A percentile compares a stretch with the other conserved stretches of the same genome.
These are phyloP conservation scores for Moricandia moricandioides DNA, from an alignment of 345 rosid genomes.

Conservation along the genomic window DNA sequence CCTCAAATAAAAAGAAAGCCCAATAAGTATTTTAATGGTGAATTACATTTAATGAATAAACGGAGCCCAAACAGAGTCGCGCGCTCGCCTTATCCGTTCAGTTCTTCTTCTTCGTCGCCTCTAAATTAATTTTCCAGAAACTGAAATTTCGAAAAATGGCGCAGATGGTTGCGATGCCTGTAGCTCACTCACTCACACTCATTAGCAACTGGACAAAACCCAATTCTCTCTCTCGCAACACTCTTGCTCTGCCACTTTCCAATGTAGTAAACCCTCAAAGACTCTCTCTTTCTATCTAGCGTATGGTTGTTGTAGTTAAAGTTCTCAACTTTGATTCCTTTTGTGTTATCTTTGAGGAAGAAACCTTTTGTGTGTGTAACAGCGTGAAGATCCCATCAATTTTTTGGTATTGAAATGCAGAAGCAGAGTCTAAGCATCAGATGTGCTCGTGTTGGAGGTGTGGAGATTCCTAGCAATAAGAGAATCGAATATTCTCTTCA, in stretches of 20 bases:
- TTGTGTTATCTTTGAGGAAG: too few relatives aligned
- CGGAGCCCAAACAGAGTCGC: too few relatives aligned
- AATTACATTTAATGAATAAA: too few relatives aligned
- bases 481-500: slow-evolving; percentile 80
- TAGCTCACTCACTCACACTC: slow-evolving; percentile 58
- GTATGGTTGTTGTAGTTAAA: not conserved
- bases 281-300: not conserved
- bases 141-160: slow-evolving; percentile 44
- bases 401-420: slow-evolving; percentile 27
- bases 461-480: slow-evolving; percentile 81
- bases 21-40: too few relatives aligned
- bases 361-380: too few relatives aligned
- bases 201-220: slow-evolving; percentile 41
- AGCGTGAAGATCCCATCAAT: too few relatives aligned
- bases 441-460: slow-evolving; percentile 93
- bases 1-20: too few relatives aligned
- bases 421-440: slow-evolving; percentile 49
- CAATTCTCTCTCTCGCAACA: slow-evolving; percentile 40
- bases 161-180: slow-evolving; percentile 64
- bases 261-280: slow-evolving; percentile 35
- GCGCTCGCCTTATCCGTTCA: slow-evolving; percentile 20
- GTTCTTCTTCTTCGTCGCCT: not conserved
- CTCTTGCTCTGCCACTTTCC: slow-evolving; percentile 45
- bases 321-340: too few relatives aligned
- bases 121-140: too few relatives aligned